Conservation (phyloP, 1,284 basidiomycete species). For the Cryptococcus maquisensis region DNA sequence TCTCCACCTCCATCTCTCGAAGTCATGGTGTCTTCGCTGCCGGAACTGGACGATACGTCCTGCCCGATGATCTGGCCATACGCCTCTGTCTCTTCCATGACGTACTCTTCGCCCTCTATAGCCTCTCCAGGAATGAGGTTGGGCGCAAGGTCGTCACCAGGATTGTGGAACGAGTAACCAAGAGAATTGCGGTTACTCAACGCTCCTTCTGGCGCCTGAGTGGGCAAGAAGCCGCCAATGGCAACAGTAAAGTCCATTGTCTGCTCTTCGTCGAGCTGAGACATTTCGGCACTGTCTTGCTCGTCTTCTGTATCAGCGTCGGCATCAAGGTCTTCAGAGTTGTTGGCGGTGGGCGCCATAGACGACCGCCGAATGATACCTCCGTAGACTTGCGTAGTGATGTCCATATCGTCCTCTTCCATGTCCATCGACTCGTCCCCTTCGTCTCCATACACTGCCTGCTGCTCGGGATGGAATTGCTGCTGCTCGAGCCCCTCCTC, state of each 20-base stretch:
- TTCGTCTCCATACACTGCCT: slow-evolving; percentile 20
- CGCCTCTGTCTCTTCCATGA: slow-evolving; percentile 32
- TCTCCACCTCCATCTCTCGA: slow-evolving; percentile 12
- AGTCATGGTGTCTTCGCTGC: slow-evolving; percentile 24
- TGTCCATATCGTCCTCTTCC: slow-evolving; percentile 45
- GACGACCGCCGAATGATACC: slow-evolving; percentile 29
- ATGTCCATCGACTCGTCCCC: slow-evolving; percentile 22
- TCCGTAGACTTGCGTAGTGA: slow-evolving; percentile 39
- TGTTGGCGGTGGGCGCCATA: slow-evolving; percentile 7
- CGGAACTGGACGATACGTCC: slow-evolving; percentile 29
- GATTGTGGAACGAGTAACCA: slow-evolving; percentile 40
- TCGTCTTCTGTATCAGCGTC: slow-evolving; percentile 21
- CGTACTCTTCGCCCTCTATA: slow-evolving; percentile 43
- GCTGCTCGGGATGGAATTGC: not conserved
- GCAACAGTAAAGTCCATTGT: slow-evolving; percentile 51
- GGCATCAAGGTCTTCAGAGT: slow-evolving; percentile 20
- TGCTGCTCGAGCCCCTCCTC: slow-evolving; percentile 6
- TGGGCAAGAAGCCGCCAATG: slow-evolving; percentile 45
- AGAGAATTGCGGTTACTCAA: slow-evolving; percentile 33
- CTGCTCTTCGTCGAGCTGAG: slow-evolving; percentile 39
- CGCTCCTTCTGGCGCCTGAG: slow-evolving; percentile 38
- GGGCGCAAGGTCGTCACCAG: slow-evolving; percentile 35
- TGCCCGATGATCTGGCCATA: slow-evolving; percentile 39
- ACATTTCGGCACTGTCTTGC: not conserved
- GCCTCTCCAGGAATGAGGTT: slow-evolving; percentile 15